Base-by-base conservation (phyloP, 2,329 filamentous ascomycete genomes). In the Diaporthe citriasiana region DNA sequence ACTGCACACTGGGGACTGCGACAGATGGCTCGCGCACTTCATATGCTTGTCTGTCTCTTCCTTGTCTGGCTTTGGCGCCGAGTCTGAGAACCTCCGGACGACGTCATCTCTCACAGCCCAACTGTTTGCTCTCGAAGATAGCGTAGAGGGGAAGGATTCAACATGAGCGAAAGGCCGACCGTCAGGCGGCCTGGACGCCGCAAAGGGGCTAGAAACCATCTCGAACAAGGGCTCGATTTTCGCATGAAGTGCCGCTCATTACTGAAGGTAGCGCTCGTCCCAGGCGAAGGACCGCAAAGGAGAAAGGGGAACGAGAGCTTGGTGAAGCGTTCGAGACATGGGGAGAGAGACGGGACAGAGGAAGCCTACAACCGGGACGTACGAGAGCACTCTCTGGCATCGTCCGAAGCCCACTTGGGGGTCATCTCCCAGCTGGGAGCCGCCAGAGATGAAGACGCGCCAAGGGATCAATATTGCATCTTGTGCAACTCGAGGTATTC, bases 11-110 rank as follows among this genome's bases (percentile, higher is more conserved):
- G 2, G 10, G 35, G 69, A 12, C n/a, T 27, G n/a, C 6, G 10
- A 27, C 17, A 60, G 25, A 45, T 60, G 69, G 69, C 42, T 42
- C 25, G 55, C 69, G 55, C 55, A 71, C 42, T 73, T 76, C 30
- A 76, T 65, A 35, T 73, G 70, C 22, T 25, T 38, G 7, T 72
- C 63, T 33, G 76, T 74, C 6, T 27, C 38, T 30, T 72, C 59
- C 30, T 40, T 65, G 50, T 78, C 73, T 25, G 71, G 65, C 7
- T 75, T 70, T 38, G 70, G 60, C 2, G 78, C 76, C 10, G 78
- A 75, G 12, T 78, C 74, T n/a, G 78, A 78, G 59, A 79, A 79
- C n/a, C 78, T 76, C n/a, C 77, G 72, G 30, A 79, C 70, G 25
- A 76, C 35, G 47, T 77, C 76, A 70, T 71, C 77, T 30, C 35